Evolutionary conservation across 257 asterid genomes (phyloP).

Genomic region (Mitragyna speciosa): DNA sequence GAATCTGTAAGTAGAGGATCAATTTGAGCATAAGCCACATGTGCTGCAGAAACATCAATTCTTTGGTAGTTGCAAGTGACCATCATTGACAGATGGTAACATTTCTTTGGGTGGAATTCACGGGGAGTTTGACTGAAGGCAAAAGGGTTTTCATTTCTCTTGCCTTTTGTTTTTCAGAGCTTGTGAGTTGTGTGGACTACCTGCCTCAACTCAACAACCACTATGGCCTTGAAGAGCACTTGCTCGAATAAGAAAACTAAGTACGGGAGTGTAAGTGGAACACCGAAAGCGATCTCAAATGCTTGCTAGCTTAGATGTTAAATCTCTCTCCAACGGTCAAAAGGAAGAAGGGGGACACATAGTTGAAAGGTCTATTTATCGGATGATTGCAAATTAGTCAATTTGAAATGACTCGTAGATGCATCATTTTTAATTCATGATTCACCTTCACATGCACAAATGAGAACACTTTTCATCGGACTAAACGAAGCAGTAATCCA

Average conservation of each 20-base stretch:
- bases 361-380: conserved; percentile 21
- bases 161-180: neutral
- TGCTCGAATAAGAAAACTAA: conserved; percentile 3
- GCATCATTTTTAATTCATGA: neutral
- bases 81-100: neutral
- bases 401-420: neutral
- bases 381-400: conserved; percentile 15
- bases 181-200: neutral
- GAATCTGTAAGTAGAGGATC: neutral
- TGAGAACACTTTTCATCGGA: neutral
- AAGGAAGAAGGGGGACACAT: neutral
- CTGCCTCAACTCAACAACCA: neutral
- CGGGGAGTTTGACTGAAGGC: neutral
- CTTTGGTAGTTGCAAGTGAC: neutral
- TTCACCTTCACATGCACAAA: neutral
- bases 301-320: neutral
- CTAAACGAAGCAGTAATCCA: neutral
- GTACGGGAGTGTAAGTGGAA: conserved; percentile 20
- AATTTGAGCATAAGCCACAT: neutral
- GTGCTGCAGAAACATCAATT: neutral
- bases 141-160: neutral
- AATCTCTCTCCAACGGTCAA: conserved; percentile 8
- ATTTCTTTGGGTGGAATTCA: neutral
- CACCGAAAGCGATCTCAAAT: conserved; percentile 34
- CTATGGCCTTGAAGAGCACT: neutral